A percentile compares a stretch with the other conserved stretches of the same genome.
Evolutionary conservation across 305 asterid genomes (phyloP).

Genomic region (Fraxinus xanthoxyloides): DNA sequence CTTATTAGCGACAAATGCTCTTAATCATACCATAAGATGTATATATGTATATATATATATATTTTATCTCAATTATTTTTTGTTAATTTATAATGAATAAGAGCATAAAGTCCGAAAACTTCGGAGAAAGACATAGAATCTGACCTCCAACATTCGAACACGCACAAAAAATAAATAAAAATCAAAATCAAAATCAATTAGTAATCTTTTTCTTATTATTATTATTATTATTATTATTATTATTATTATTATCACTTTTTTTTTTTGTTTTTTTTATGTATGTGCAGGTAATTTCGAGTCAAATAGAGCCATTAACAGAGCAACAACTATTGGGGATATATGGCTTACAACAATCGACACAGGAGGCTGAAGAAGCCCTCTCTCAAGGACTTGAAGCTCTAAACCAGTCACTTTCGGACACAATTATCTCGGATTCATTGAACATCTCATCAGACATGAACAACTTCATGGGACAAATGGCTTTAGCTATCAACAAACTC

Average conservation of each 20-base stretch:
- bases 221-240: too few relatives aligned
- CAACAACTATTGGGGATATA: constrained; percentile 55
- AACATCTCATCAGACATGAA: constrained; percentile 40
- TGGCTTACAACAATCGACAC: constrained; percentile 56
- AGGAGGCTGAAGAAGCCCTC: constrained; percentile 69
- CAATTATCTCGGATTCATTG: constrained; percentile 49
- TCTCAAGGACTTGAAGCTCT: constrained; percentile 60
- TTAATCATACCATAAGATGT: too few relatives aligned
- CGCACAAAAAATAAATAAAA: too few relatives aligned
- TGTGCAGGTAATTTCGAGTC: constrained; percentile 39
- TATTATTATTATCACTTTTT: too few relatives aligned
- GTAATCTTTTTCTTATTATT: neutral
- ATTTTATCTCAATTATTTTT: too few relatives aligned
- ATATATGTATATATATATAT: too few relatives aligned
- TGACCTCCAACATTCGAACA: neutral
- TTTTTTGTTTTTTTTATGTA: neutral
- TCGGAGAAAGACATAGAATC: neutral
- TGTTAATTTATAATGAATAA: neutral
- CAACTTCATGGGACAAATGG: constrained; percentile 62
- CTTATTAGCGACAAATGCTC: neutral
- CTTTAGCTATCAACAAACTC: constrained; percentile 61
- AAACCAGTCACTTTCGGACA: constrained; percentile 49
- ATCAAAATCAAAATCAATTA: neutral
- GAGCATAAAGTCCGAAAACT: neutral
- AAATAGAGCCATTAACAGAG: constrained; percentile 65